Base-by-base conservation (phyloP, 441 rosid species). In the Capsella rubella region DNA sequence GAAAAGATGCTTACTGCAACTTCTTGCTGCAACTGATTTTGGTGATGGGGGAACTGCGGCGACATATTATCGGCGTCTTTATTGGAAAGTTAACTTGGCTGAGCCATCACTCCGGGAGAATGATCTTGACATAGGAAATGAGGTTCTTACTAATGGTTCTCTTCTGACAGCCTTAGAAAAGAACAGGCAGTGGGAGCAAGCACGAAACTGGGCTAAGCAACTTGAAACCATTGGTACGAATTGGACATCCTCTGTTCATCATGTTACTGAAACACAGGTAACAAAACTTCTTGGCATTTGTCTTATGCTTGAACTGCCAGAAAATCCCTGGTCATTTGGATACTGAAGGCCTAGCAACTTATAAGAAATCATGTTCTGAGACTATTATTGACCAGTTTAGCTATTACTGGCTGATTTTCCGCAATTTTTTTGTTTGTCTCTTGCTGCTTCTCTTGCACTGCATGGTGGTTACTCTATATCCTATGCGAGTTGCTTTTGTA, bases 201-300 rank as follows among this genome's bases (percentile, higher is more conserved):
- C 99, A 78, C 96, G 92, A 35, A 93, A 89, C 85, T 96, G 99
- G 99, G 98, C 98, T 43, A 89, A 85, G 80, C 99, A 93, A 86
- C 84, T 96, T 84, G 98, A 91, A 78, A 91, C 91, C 75, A 85
- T 87, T 67, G 95, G 96, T 34, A 95, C 87, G 80, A 81, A 93
- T 73, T 96, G 98, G 98, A 91, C 88, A 69, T 91, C 95, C 75
- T 78, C 89, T 74, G 81, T 83, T 83, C 96, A 96, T 85, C 97
- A 90, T 75, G 98, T 91, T 70, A 88, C 97, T 51, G 97, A 96
- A 86, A 90, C 90, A 65, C 99, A 96, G 98, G 99, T 96, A 85
- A 72, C 64, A 75, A 49, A 40, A 70, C 46, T 73, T 61, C 67
- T 77, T 64, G 73, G 66, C 28, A 43, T 73, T 57, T 64, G 45